Evolutionary conservation across 1,284 basidiomycete genomes (phyloP).

Genomic region (Takashimella tepidaria): DNA sequence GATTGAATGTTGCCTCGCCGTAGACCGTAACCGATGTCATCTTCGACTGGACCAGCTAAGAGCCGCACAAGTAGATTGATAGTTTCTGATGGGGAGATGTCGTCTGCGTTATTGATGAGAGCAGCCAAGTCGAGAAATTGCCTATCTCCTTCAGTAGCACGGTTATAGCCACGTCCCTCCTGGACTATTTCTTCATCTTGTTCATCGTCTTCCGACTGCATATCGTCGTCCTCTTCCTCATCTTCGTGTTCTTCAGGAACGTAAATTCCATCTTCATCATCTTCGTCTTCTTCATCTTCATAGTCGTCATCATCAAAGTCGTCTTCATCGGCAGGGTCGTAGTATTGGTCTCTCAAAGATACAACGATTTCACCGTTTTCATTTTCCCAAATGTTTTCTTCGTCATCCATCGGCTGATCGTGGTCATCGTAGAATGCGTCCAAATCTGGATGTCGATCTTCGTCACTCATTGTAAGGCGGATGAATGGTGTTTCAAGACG

Average conservation of each 20-base stretch:
- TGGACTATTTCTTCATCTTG: constrained; percentile 20
- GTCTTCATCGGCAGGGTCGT: constrained; percentile 13
- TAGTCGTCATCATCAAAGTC: constrained; percentile 24
- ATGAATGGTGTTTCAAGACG: not conserved
- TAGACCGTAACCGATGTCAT: too few species aligned
- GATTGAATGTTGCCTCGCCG: not conserved
- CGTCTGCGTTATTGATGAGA: constrained; percentile 15
- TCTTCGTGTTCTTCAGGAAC: constrained; percentile 15
- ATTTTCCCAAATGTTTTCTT: constrained; percentile 18
- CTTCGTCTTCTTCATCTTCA: constrained; percentile 14
- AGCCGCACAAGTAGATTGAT: constrained; percentile 23
- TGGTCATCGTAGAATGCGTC: constrained; percentile 13
- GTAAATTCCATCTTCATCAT: constrained; percentile 13
- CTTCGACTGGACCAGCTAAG: constrained; percentile 20
- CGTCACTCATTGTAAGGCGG: constrained; percentile 14
- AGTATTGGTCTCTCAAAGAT: too few species aligned
- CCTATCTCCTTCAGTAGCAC: constrained; percentile 4
- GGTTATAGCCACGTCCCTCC: constrained; percentile 16
- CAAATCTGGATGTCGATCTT: constrained; percentile 3
- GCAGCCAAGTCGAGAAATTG: constrained; percentile 20
- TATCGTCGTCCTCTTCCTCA: constrained; percentile 21
- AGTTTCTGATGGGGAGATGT: constrained; percentile 6
- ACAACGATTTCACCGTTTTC: constrained; percentile 6
- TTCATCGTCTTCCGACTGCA: constrained; percentile 30
- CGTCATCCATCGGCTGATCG: constrained; percentile 25